A percentile compares a stretch with the other conserved stretches of the same genome.
Conservation (phyloP, 495 filamentous ascomycete genomes). For the Halenospora varia region DNA sequence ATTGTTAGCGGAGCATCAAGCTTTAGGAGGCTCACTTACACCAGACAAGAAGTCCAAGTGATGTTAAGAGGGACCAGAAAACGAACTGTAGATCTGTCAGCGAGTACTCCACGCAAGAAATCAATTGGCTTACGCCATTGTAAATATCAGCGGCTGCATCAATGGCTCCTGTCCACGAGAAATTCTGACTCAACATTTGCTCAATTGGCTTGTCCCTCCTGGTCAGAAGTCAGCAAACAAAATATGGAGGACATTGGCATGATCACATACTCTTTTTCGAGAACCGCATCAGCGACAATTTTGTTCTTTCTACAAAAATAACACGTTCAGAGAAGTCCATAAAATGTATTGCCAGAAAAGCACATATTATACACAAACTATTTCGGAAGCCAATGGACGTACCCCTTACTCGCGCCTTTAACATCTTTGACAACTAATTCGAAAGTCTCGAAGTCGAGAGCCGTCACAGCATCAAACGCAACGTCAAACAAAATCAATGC, state of each 20-base stretch:
- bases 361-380: slow-evolving; percentile 38
- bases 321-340: slow-evolving; percentile 29
- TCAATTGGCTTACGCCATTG: slow-evolving; percentile 66
- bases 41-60: slow-evolving; percentile 85
- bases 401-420: slow-evolving; percentile 94
- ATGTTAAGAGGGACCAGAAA: slow-evolving; percentile 93
- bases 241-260: not conserved
- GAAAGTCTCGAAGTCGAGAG: slow-evolving; percentile 88
- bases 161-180: slow-evolving; percentile 69
- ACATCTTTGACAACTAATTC: slow-evolving; percentile 87
- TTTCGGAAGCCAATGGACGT: slow-evolving; percentile 96
- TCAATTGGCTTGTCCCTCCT: slow-evolving; percentile 76
- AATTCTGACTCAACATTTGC: slow-evolving; percentile 64
- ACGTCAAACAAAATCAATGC: slow-evolving; percentile 91
- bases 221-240: slow-evolving; percentile 20
- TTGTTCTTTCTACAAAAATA: slow-evolving; percentile 47
- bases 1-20: slow-evolving; percentile 18
- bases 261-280: slow-evolving; percentile 78
- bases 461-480: slow-evolving; percentile 93
- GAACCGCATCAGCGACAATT: slow-evolving; percentile 63
- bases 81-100: slow-evolving; percentile 59
- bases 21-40: slow-evolving; percentile 54
- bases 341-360: slow-evolving; percentile 30
- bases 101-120: slow-evolving; percentile 21
- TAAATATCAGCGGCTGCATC: slow-evolving; percentile 89